Conservation (phyloP, 306 rosid genomes). For the Cucurbita argyrosperma region DNA sequence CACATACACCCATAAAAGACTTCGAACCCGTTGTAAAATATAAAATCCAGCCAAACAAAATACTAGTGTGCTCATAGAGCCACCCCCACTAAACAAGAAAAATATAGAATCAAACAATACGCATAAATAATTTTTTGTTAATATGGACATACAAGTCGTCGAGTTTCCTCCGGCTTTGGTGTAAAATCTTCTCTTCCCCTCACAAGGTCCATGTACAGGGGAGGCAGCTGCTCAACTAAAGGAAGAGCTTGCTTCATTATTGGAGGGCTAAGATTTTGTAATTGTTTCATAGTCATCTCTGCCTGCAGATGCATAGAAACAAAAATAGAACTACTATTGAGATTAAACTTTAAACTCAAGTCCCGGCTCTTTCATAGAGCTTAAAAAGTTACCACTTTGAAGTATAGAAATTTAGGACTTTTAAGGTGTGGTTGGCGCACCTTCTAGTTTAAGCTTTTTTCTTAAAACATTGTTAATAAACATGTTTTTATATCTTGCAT, state of each 20-base stretch:
- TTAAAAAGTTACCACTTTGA: not conserved
- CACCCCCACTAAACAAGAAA: not conserved
- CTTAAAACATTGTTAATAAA: no score
- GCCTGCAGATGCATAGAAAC: conserved; percentile 49
- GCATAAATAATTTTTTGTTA: not conserved
- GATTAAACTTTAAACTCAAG: not conserved
- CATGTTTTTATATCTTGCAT: no score
- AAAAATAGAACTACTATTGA: conserved; percentile 17
- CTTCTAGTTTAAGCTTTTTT: no score
- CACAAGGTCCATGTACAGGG: conserved; percentile 80
- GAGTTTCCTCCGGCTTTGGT: conserved; percentile 92
- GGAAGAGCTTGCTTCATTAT: conserved; percentile 96
- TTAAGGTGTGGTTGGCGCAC: not conserved
- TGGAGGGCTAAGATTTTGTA: conserved; percentile 81
- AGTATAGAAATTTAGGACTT: not conserved
- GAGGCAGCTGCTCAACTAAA: conserved; percentile 91
- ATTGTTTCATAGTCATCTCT: conserved; percentile 73
- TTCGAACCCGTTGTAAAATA: not conserved
- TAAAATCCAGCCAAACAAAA: not conserved
- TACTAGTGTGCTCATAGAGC: not conserved
- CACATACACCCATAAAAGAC: not conserved
- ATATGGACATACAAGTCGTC: conserved; percentile 47
- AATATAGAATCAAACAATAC: not conserved
- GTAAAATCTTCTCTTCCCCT: conserved; percentile 76
- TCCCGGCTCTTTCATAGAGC: not conserved